Conservation (phyloP, 345 rosid species). For the Streptanthus diversifolius region DNA sequence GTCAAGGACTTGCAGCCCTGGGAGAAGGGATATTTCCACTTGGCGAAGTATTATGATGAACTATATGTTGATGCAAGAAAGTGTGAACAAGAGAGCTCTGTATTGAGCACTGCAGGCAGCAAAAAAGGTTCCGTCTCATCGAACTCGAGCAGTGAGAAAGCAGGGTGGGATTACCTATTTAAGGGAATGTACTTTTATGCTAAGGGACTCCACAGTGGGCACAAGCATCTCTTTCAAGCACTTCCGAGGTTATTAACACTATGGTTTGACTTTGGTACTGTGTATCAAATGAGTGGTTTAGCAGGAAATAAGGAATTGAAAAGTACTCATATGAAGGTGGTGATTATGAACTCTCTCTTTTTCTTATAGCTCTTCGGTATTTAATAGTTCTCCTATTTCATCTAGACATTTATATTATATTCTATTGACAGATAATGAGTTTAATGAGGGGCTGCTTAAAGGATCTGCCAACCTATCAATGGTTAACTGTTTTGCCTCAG, state of each 20-base stretch:
- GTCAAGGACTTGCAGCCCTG: conserved; percentile 89
- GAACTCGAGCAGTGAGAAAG: conserved; percentile 51
- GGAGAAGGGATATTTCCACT: conserved; percentile 93
- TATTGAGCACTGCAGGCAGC: conserved; percentile 38
- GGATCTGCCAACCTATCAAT: conserved; percentile 92
- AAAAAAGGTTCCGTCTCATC: conserved; percentile 45
- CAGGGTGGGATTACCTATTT: conserved; percentile 72
- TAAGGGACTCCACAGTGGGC: conserved; percentile 91
- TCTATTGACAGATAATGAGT: conserved; percentile 63
- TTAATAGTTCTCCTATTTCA: conserved; percentile 4
- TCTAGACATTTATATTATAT: not conserved
- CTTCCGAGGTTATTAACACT: conserved; percentile 95
- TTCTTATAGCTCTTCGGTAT: not conserved
- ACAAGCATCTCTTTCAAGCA: conserved; percentile 92
- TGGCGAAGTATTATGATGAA: conserved; percentile 94
- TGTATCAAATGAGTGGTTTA: conserved; percentile 56
- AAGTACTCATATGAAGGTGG: conserved; percentile 68
- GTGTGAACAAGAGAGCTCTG: conserved; percentile 78
- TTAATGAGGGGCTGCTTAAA: conserved; percentile 90
- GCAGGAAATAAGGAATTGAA: conserved; percentile 64
- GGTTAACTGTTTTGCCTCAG: conserved; percentile 94
- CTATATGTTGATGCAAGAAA: conserved; percentile 91
- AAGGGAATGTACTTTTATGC: conserved; percentile 85
- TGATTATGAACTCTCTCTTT: conserved; percentile 9
- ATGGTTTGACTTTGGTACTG: conserved; percentile 93